Percentiles rank a stretch among this genome's conserved stretches.
Evolutionary conservation across 1,284 basidiomycete genomes (phyloP).

Genomic region (Ustilago crameri): DNA sequence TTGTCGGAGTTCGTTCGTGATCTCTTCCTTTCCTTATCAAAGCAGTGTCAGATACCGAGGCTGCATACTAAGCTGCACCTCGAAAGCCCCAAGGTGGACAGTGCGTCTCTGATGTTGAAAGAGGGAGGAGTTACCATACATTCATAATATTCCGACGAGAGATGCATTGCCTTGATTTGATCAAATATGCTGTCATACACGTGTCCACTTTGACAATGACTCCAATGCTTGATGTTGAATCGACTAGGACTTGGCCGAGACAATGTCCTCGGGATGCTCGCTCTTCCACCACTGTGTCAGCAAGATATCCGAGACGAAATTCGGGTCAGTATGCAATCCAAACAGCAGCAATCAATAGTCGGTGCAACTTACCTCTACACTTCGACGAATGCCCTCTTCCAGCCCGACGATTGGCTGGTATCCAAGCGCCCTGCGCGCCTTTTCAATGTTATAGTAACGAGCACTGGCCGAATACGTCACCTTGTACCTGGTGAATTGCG

Average conservation of each 20-base stretch:
- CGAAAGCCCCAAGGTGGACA: no score
- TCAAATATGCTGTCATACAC: no score
- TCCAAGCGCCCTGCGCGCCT: conserved; percentile 87
- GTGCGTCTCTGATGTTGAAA: no score
- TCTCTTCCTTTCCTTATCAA: no score
- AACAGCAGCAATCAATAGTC: no score
- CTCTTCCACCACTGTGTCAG: conserved; percentile 47
- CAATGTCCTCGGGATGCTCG: conserved; percentile 46
- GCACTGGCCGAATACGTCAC: conserved; percentile 76
- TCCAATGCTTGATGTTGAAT: background rate
- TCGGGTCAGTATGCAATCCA: background rate
- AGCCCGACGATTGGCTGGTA: conserved; percentile 91
- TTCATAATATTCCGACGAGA: no score
- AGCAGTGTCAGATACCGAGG: no score
- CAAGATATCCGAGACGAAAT: background rate
- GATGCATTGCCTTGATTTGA: no score
- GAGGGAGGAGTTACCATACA: no score
- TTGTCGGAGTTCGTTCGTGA: no score
- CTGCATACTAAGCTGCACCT: no score
- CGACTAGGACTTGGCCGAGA: conserved; percentile 27
- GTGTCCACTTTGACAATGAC: background rate
- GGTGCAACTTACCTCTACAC: conserved; percentile 71
- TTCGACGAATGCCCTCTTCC: conserved; percentile 84
- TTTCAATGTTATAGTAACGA: conserved; percentile 95
- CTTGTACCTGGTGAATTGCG: conserved; percentile 89